These are phyloP conservation scores for Cystofilobasidium capitatum DNA, from an alignment of 768 basidiomycete genomes.

Conservation along the genomic window DNA sequence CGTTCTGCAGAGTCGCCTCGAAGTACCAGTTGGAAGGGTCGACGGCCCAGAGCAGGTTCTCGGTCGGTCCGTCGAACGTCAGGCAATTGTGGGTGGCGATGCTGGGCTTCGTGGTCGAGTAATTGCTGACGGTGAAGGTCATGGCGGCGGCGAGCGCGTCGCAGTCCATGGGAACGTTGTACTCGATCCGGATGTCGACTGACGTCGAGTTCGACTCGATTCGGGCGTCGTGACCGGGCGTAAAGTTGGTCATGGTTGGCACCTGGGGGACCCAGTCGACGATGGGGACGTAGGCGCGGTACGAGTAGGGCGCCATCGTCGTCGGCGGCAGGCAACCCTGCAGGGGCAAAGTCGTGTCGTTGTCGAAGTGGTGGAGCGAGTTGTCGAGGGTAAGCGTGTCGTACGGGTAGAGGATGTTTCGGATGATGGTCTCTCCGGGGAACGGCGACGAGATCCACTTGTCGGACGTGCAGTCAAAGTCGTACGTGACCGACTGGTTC, in stretches of 20 bases:
- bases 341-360: conserved; percentile 53
- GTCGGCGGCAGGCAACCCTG: conserved; percentile 63
- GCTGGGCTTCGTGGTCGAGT: conserved; percentile 53
- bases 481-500: conserved; percentile 59
- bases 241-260: conserved; percentile 67
- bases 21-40: conserved; percentile 59
- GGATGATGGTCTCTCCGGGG: conserved; percentile 50
- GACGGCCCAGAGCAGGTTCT: conserved; percentile 47
- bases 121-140: conserved; percentile 45
- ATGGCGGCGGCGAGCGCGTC: conserved; percentile 54
- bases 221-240: conserved; percentile 78
- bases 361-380: conserved; percentile 57
- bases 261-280: conserved; percentile 59
- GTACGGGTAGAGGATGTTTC: conserved; percentile 72
- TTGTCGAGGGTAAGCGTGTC: conserved; percentile 62
- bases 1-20: conserved; percentile 60
- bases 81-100: conserved; percentile 48
- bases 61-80: conserved; percentile 44
- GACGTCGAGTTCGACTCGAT: conserved; percentile 51
- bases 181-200: conserved; percentile 64
- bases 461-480: conserved; percentile 49
- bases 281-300: conserved; percentile 67
- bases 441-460: conserved; percentile 76
- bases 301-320: conserved; percentile 63
- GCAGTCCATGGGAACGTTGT: conserved; percentile 68